Percentiles rank a stretch among this genome's conserved stretches.
phyloP scores from a whole-genome alignment of 148 eudicot genomes.

The Pouteria glomerata region DNA sequence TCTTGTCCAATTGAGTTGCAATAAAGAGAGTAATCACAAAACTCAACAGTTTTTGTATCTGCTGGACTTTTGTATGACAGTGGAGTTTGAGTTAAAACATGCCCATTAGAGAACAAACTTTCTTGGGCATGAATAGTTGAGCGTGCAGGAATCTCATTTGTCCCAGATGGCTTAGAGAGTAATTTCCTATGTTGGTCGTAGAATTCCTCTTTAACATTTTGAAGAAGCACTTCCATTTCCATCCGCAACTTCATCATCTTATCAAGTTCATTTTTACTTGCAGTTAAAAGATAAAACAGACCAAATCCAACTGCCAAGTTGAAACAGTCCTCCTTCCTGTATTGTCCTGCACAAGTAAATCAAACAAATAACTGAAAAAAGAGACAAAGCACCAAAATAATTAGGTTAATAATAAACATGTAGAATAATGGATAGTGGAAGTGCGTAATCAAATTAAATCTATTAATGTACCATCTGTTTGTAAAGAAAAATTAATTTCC shows the following conservation, averaged over 20 bases:
- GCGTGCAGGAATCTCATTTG: slow-evolving; percentile 8
- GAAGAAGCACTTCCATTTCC: slow-evolving; percentile 46
- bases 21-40: slow-evolving; percentile 17
- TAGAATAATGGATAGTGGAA: neutral
- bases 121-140: slow-evolving; percentile 30
- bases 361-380: slow-evolving; percentile 1
- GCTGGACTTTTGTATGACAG: slow-evolving; percentile 15
- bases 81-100: slow-evolving; percentile 19
- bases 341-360: slow-evolving; percentile 8
- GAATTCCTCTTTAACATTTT: slow-evolving; percentile 27
- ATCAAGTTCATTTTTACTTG: slow-evolving; percentile 52
- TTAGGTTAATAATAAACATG: neutral
- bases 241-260: slow-evolving; percentile 42
- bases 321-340: slow-evolving; percentile 24
- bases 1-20: slow-evolving; percentile 22
- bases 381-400: neutral
- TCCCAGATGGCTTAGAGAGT: slow-evolving; percentile 17
- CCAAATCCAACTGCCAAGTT: slow-evolving; percentile 62
- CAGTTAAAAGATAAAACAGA: slow-evolving; percentile 46
- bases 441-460: neutral
- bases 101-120: slow-evolving; percentile 15
- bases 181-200: slow-evolving; percentile 15
- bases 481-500: neutral
- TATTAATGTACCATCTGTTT: neutral
- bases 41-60: slow-evolving; percentile 19